These are phyloP conservation scores for Hamamelis virginiana DNA, from an alignment of 164 flowering plant species.

Conservation along the genomic window DNA sequence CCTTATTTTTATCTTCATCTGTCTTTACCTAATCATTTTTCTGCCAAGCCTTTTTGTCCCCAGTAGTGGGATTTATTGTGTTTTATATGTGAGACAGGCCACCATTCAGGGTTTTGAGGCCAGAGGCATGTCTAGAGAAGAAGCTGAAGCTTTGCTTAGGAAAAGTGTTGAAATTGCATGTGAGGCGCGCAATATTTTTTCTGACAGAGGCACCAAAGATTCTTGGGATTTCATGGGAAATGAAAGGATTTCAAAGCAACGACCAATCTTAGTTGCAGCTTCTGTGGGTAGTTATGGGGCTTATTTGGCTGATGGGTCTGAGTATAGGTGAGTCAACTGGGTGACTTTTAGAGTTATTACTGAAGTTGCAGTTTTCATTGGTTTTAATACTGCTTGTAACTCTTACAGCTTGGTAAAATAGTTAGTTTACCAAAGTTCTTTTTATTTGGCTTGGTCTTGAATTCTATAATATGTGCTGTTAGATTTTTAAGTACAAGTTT, in stretches of 20 bases:
- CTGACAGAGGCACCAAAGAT: conserved; percentile 31
- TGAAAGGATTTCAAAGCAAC: conserved; percentile 11
- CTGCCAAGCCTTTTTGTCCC: neutral
- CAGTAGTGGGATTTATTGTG: neutral
- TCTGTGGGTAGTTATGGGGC: conserved; percentile 75
- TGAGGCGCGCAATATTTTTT: conserved; percentile 52
- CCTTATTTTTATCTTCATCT: neutral
- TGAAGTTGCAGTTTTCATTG: neutral
- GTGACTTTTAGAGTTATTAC: neutral
- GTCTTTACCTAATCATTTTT: neutral
- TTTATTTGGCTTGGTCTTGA: too few species aligned
- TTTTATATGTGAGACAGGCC: conserved; percentile 37
- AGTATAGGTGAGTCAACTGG: conserved; percentile 40
- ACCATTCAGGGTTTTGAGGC: conserved; percentile 67
- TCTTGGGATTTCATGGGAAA: conserved; percentile 26
- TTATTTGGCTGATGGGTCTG: conserved; percentile 72
- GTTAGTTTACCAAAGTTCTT: too few species aligned
- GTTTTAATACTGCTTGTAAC: neutral
- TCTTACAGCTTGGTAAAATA: too few species aligned
- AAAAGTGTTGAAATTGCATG: conserved; percentile 58
- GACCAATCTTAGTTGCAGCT: conserved; percentile 60
- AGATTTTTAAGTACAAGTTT: too few species aligned
- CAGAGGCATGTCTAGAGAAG: conserved; percentile 49
- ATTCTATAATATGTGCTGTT: too few species aligned
- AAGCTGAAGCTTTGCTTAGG: conserved; percentile 45